Base-by-base conservation (phyloP, 1,139 yeast genomes). In the Nakaseomyces delphensis region DNA sequence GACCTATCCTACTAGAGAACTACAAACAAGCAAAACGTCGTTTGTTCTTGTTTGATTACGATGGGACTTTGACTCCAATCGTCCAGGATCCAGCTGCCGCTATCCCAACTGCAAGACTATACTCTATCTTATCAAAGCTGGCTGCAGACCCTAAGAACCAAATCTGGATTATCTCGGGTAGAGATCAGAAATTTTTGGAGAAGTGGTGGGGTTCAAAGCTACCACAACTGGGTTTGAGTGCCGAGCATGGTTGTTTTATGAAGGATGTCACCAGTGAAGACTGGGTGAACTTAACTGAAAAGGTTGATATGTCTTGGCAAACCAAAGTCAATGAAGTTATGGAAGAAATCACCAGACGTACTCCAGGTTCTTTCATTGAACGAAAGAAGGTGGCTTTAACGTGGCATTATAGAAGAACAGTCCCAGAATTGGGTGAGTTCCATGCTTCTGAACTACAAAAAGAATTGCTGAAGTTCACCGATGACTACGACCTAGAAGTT, bases 31-130 rank as follows among this genome's bases (percentile, higher is more conserved):
- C 96, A 1, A 50, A 74, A 23, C 73, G 83, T 55, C 74, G 98
- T 48, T 66, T 91, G 47, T 87, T 91, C 55, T 65, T 91, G 53
- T 89, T 93, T 66, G 99, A 91, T 64, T 91, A 91, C 60, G 99
- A 91, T 62, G 99, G 99, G 23, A 91, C 99, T 0, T 71, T 91
- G 53, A 85, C 97, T 0, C 97, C 97, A 7, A 91, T 91, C 59
- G 97, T 91, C 3, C 75, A 79, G 33, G 97, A 91, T 54, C 99
- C 99, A 1, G 87, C 93, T n/a, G 96, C 98, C 0, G 98, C 98
- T 1, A 83, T 91, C 39, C 99, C 99, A 2, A 79, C 95, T 1
- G 78, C 81, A 8, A 73, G 83, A 51, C 69, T 91, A 41, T 72
- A 77, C 48, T 65, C 69, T 13, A 76, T 83, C 7, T 65, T 93